Base-by-base conservation (phyloP, 208 protist genomes). In the Zelonia costaricensis region DNA sequence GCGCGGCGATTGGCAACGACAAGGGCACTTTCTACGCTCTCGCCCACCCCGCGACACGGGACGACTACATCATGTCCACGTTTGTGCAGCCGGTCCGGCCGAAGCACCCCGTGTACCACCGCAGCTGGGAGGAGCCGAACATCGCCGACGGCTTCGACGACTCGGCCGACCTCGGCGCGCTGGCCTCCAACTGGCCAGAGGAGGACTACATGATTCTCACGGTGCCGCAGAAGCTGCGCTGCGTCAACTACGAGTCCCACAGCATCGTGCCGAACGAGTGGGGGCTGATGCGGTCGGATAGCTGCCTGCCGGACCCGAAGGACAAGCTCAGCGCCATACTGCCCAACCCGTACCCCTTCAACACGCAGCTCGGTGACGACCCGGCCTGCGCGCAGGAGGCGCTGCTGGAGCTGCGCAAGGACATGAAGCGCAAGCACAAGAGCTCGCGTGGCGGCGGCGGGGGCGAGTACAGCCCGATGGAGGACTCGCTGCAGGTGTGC, bases 131-230 rank as follows among this genome's bases (percentile, higher is more conserved):
- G 47, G 80, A 88, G 67, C 73, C 72, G 23, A 84, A 80, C 58
- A 82, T 83, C 55, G 80, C 73, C 27, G 76, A 77, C n/a, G 86
- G 80, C 65, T 96, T 92, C 68, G 90, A 93, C 48, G 74, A 69
- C 36, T 57, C 76, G 13, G 23, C 31, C 40, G 75, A 80, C 49
- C 40, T 57, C 55, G 54, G 67, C 60, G 12, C 52, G 20, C 71
- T 96, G 22, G 82, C 85, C 28, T 96, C 90, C 10, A 86, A 71
- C 73, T 96, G 90, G 90, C 90, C 90, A 23, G 80, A 86, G 42
- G 74, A 81, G 18, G 63, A 96, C 58, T 96, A 96, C 67, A 96
- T 96, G 86, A 92, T 96, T 57, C 74, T 93, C 13, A 76, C 78
- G n/a, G 86, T 91, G 9, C 71, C 85, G 9, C 80, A 84, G 57